Base-by-base conservation (phyloP, 176 grass and related monocot genomes). In the Cenchrus purpureus region DNA sequence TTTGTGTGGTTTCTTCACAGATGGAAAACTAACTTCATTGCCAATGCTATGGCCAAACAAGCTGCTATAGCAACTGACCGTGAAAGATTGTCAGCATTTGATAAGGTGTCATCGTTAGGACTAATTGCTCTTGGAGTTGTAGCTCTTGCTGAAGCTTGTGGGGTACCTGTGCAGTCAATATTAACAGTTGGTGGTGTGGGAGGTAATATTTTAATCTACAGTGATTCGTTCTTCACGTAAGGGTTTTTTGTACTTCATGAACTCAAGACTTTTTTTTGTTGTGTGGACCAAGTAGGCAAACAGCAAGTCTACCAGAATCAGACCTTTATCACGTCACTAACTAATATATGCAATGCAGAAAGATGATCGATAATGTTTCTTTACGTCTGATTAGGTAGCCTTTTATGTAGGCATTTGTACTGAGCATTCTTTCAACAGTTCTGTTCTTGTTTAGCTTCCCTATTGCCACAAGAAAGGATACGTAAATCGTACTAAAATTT, bases 151-250 rank as follows among this genome's bases (percentile, higher is more conserved):
- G 91, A 93, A 71, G 86, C 91, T 34, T 89, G 79, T 59, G 91
- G 94, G 65, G 79, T 96, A 58, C 75, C 94, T 63, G 81, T 93
- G 67, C 89, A 96, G 61, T 93, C 94, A 82, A 86, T 93, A 84
- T 65, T 93, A 49, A 91, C 94, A 57, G 94, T 96, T 87, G 89
- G 94, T 73, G 89, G 94, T 64, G 74, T 96, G 48, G 91, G 94
- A 96, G 91, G 94, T 96, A 93, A 68, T 62, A 2, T 72, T 64
- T 74, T 68, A 84, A 13, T 31, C 64, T 51, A 1, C 40, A 64
- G 7, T 54, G 16, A n/a, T 68, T 52, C 12, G 10, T 65, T 65
- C 25, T 80, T 68, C 3, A 1, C 31, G 20, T 53, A 10, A 80
- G 2, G 28, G 53, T 79, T 65, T 52, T 15, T 32, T 65, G 14